These are phyloP conservation scores for Prunella vulgaris DNA, from an alignment of 257 asterid genomes.

Conservation along the genomic window DNA sequence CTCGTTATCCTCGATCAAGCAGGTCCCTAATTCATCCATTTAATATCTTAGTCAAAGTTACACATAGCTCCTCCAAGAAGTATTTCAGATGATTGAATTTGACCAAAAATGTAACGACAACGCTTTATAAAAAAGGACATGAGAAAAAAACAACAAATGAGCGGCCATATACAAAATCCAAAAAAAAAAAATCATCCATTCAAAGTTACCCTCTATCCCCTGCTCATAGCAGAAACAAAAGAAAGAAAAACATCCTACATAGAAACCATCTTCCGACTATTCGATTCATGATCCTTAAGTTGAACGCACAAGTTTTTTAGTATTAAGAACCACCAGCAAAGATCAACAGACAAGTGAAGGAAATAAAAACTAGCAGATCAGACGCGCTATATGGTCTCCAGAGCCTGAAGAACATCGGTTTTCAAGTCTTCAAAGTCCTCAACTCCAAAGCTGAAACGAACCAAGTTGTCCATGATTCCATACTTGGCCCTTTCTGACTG, in stretches of 20 bases:
- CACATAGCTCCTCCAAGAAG: too few relatives aligned
- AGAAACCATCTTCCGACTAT: background rate
- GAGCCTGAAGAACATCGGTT: constrained; percentile 84
- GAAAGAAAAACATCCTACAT: background rate
- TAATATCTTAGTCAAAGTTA: too few relatives aligned
- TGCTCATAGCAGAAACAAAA: too few relatives aligned
- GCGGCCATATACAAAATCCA: too few relatives aligned
- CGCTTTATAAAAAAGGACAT: too few relatives aligned
- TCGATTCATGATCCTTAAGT: too few relatives aligned
- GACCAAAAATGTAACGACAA: too few relatives aligned
- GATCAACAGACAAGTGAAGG: background rate
- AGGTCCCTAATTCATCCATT: too few relatives aligned
- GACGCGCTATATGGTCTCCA: constrained; percentile 49
- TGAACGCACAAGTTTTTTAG: background rate
- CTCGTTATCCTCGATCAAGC: too few relatives aligned
- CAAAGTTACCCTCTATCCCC: background rate
- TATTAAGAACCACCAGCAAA: background rate
- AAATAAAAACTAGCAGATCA: constrained; percentile 11
- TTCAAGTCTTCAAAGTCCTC: constrained; percentile 79
- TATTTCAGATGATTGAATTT: too few relatives aligned
- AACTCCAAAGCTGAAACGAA: constrained; percentile 89
- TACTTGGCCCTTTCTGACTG: constrained; percentile 72
- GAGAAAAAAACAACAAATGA: too few relatives aligned
- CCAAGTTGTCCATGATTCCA: constrained; percentile 84
- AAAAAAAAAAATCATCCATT: background rate